Evolutionary conservation across 2,329 filamentous ascomycete genomes (phyloP), one percentile per base, ranked within the genome.

Genomic region (Fusarium penzigii): DNA sequence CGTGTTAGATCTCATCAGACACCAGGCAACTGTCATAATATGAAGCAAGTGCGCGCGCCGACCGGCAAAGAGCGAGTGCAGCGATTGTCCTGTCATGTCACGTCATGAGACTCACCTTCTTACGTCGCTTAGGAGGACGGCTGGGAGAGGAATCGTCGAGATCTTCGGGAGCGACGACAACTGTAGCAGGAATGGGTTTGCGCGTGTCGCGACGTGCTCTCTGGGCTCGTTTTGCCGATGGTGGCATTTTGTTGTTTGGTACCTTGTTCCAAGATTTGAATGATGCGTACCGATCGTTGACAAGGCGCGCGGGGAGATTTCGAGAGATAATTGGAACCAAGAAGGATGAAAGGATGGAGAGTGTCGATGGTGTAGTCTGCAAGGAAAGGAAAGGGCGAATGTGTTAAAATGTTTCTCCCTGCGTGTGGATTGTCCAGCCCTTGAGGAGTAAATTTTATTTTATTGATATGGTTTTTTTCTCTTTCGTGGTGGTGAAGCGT

Each of bases 41-140:
- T 25, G 20, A 25, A 36, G 52, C 20, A 39, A 50, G 42, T 38
- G 59, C 49, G 38, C 49, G 38, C 20, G 20, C 20, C 20, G 20
- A 7, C 20, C 7, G 7, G 7, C 7, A 25, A 7, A 25, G 7
- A 7, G 20, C 20, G 20, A 25, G 4, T 7, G 20, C 7, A 25
- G 20, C 20, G 20, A 25, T 25, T 25, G 20, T 25, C 20, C 20
- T 7, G 20, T 7, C 20, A 25, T 25, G 20, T 25, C 20, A 7
- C 20, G 59, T 62, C 7, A 39, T 44, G 29, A 54, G 68, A 44
- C 69, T 36, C 32, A 83, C 82, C 78, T 82, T 84, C 74, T 79
- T 86, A 72, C 84, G 81, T 65, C 84, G 82, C 74, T 87, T 87
- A 11, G 78, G 73, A n/a, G 84, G 83, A 48, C 83, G 79, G 52